A percentile compares a stretch with the other conserved stretches of the same genome.
These are phyloP conservation scores for Pythium scleroteichum DNA, from an alignment of 352 stramenopile genomes.

Conservation along the genomic window DNA sequence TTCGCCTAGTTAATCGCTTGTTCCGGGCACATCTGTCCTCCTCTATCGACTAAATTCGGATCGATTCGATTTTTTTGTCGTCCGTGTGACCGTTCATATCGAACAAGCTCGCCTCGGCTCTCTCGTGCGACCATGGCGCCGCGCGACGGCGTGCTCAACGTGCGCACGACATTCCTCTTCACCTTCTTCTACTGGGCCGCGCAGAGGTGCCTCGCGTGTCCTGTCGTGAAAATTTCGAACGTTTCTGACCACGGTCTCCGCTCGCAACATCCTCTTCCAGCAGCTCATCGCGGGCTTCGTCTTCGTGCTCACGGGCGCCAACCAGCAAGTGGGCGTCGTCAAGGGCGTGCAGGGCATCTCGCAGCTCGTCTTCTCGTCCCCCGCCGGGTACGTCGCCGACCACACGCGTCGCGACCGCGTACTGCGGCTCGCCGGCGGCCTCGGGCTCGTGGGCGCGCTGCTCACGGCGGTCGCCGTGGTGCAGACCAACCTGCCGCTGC, in stretches of 20 bases:
- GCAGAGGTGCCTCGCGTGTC: slow-evolving; percentile 10
- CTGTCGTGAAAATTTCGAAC: too few species aligned
- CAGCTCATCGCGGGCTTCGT: slow-evolving; percentile 42
- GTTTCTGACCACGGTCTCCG: too few species aligned
- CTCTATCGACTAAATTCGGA: slow-evolving; percentile 2
- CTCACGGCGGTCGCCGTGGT: slow-evolving; percentile 64
- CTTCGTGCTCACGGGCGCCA: slow-evolving; percentile 55
- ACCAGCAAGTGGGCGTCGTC: slow-evolving; percentile 79
- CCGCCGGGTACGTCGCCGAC: slow-evolving; percentile 66
- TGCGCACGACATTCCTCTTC: slow-evolving; percentile 33
- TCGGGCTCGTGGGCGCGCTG: slow-evolving; percentile 46
- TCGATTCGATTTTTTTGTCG: slow-evolving; percentile 13
- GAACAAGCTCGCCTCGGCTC: too few species aligned
- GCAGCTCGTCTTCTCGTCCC: slow-evolving; percentile 77
- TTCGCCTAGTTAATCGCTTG: neutral
- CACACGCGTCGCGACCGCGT: slow-evolving; percentile 70
- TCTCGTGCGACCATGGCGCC: neutral
- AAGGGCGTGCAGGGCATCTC: slow-evolving; percentile 84
- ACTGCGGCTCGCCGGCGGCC: slow-evolving; percentile 52
- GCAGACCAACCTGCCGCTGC: slow-evolving; percentile 36
- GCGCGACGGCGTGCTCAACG: slow-evolving; percentile 26
- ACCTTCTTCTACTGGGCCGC: slow-evolving; percentile 33
- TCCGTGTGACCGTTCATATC: too few species aligned
- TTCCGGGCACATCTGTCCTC: neutral
- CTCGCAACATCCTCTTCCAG: slow-evolving; percentile 37